These are phyloP conservation scores for Colletotrichum lentis DNA, from an alignment of 2,329 filamentous ascomycete species.

Conservation along the genomic window DNA sequence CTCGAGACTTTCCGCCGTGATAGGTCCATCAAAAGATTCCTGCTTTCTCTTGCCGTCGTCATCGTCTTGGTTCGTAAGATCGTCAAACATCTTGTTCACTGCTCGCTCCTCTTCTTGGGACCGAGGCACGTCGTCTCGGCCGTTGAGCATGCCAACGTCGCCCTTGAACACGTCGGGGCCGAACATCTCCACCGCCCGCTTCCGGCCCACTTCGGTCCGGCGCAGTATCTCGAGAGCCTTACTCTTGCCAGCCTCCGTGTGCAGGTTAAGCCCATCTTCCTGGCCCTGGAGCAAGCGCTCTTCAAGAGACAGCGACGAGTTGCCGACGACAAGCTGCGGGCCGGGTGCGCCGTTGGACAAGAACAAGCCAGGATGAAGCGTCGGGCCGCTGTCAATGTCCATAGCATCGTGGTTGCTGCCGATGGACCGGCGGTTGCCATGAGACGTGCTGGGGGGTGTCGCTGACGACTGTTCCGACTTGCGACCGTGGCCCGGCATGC, in stretches of 20 bases:
- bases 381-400: conserved; percentile 49
- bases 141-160: conserved; percentile 35
- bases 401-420: conserved; percentile 49
- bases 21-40: conserved; percentile 44
- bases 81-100: conserved; percentile 64
- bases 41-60: conserved; percentile 57
- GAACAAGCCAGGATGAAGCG: conserved; percentile 56
- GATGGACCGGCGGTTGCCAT: conserved; percentile 38
- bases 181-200: conserved; percentile 60
- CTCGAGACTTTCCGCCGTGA: conserved; percentile 55
- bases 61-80: conserved; percentile 63
- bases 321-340: conserved; percentile 53
- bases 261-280: conserved; percentile 56
- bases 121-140: conserved; percentile 36
- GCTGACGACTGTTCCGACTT: conserved; percentile 38
- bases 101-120: conserved; percentile 55
- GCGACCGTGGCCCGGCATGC: conserved; percentile 17
- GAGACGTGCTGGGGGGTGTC: conserved; percentile 41
- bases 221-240: conserved; percentile 63
- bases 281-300: conserved; percentile 60
- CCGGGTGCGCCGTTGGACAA: conserved; percentile 50
- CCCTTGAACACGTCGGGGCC: conserved; percentile 58
- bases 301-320: conserved; percentile 55
- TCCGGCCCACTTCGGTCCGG: conserved; percentile 59
- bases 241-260: conserved; percentile 56